Evolutionary conservation across 2,329 filamentous ascomycete species (phyloP), one percentile per base, ranked within the genome.

Genomic region (Calycina herbarum): DNA sequence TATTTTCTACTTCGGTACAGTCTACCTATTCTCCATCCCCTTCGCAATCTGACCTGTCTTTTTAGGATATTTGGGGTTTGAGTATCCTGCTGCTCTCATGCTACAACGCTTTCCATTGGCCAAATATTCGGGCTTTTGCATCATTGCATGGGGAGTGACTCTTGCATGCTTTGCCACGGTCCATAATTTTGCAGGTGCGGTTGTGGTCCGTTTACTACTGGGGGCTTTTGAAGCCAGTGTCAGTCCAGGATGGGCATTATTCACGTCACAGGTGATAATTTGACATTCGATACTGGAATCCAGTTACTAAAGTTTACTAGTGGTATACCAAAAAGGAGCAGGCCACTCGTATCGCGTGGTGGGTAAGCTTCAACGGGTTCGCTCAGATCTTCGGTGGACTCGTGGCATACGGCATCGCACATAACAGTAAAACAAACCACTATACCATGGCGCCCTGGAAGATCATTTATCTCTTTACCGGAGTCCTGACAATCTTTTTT

Each of bases 261-360:
- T 92, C 70, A 91, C 88, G 0, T 85, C 81, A 3, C 87, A 90
- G 38, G 38, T 42, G 38, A 42, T 5, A 17, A 42, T 17, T 42
- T 13, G 15, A 42, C 1, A 42, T 15, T 42, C 2, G 11, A 13
- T 15, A 42, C 11, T 42, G 87, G 0, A 13, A 1, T 91, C 91
- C 70, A 84, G 86, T 0, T 79, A 91, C 1, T 82, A 92, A 70
- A 13, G 90, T 88, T 0, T 85, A 81, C 3, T 86, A 90, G 77
- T 92, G 89, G 89, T 92, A 91, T 71, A 91, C 89, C 0, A 87
- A 87, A 74, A 81, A 81, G 62, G 89, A 92, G 73, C 89, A 91
- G 77, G 86, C 85, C 1, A 78, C 81, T 0, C 79, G 89, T 6
- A 85, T 84, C 0, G 84, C 83, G 3, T 84, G 90, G 64, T 92